These are phyloP conservation scores for Polyporus arcularius DNA, from an alignment of 768 basidiomycete genomes.

Conservation along the genomic window DNA sequence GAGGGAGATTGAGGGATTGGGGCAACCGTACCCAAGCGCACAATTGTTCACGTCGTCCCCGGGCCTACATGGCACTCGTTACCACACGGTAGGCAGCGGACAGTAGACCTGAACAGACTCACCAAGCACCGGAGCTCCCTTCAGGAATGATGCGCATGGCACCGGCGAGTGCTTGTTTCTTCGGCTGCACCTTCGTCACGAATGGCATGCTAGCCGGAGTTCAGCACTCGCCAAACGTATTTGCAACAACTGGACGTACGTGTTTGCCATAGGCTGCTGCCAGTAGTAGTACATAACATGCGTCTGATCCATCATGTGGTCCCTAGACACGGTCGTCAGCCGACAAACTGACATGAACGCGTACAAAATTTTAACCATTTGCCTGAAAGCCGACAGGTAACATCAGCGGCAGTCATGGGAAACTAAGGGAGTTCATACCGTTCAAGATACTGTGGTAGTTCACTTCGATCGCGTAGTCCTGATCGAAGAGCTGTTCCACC, in stretches of 20 bases:
- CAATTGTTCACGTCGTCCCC: conserved; percentile 69
- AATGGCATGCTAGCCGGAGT: conserved; percentile 46
- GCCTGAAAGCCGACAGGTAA: conserved; percentile 31
- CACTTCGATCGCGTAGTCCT: conserved; percentile 61
- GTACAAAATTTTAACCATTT: conserved; percentile 48
- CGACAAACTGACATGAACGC: background rate
- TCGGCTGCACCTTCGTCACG: conserved; percentile 51
- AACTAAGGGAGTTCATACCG: conserved; percentile 35
- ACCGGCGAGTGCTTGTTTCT: conserved; percentile 60
- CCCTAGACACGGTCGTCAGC: conserved; percentile 13
- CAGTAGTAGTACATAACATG: conserved; percentile 68
- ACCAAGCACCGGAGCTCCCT: conserved; percentile 63
- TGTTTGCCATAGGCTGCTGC: conserved; percentile 71
- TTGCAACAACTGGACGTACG: conserved; percentile 34
- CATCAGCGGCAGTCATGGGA: background rate
- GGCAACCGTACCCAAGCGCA: conserved; percentile 46
- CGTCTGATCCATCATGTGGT: conserved; percentile 71
- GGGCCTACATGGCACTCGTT: conserved; percentile 43
- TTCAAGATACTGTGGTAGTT: conserved; percentile 60
- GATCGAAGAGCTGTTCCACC: conserved; percentile 57
- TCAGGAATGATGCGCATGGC: conserved; percentile 65
- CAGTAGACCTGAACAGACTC: conserved; percentile 5
- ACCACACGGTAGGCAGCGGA: background rate
- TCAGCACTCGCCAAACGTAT: background rate
- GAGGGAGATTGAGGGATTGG: conserved; percentile 49